Evolutionary conservation across 768 basidiomycete genomes (phyloP).

Genomic region (Suillus subaureus): DNA sequence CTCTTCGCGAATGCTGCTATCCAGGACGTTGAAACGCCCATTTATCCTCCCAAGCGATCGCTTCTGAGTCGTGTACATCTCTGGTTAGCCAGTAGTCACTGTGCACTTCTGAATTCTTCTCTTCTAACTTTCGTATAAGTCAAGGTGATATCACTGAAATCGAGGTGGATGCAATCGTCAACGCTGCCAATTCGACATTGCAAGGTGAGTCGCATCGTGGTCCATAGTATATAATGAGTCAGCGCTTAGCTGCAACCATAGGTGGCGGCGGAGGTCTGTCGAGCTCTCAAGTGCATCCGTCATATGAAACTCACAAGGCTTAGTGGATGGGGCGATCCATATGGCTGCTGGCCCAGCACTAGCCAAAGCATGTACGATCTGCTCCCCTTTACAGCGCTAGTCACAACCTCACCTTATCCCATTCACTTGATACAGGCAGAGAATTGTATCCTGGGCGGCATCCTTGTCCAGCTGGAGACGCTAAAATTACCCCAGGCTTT

Average conservation of each 20-base stretch:
- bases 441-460: neutral
- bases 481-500: constrained; percentile 82
- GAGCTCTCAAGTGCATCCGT: constrained; percentile 3
- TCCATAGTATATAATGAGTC: constrained; percentile 9
- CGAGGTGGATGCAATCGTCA: constrained; percentile 74
- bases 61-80: constrained; percentile 66
- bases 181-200: constrained; percentile 76
- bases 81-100: constrained; percentile 49
- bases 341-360: constrained; percentile 67
- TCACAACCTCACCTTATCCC: neutral
- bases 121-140: constrained; percentile 36
- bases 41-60: constrained; percentile 38
- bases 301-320: constrained; percentile 4
- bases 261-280: constrained; percentile 77
- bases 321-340: constrained; percentile 87
- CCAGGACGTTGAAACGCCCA: constrained; percentile 33
- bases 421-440: neutral
- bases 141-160: constrained; percentile 80
- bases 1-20: constrained; percentile 51
- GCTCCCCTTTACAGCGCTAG: too few species aligned
- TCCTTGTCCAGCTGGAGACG: constrained; percentile 66
- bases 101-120: neutral
- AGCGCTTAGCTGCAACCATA: constrained; percentile 23
- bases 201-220: constrained; percentile 47
- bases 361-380: constrained; percentile 29